These are phyloP conservation scores for Chrysochromulina parva DNA, from an alignment of 78 protist species.

Conservation along the genomic window DNA sequence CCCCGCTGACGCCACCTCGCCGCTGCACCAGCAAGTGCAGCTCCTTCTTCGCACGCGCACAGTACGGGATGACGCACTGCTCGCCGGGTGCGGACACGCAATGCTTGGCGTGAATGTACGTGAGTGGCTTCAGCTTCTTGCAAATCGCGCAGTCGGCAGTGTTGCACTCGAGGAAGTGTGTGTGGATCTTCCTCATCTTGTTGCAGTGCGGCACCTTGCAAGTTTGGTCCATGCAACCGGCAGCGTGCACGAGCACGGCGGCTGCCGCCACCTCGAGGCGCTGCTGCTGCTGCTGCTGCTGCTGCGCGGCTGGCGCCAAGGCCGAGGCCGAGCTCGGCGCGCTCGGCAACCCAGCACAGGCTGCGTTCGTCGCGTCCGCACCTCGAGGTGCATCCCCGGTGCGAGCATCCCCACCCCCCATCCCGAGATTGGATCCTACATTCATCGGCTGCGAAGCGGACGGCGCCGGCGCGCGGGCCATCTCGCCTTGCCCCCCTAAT, in stretches of 20 bases:
- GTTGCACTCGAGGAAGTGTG: slow-evolving; percentile 16
- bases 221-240: not conserved
- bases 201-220: not conserved
- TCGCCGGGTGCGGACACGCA: not conserved
- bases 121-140: slow-evolving; percentile 11
- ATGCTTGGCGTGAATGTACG: slow-evolving; percentile 40
- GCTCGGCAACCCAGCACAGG: too few species aligned
- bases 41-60: not conserved
- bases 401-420: too few species aligned
- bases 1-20: too few species aligned
- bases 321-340: not conserved
- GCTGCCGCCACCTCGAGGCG: slow-evolving; percentile 21
- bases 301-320: too few species aligned
- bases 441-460: too few species aligned
- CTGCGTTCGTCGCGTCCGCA: too few species aligned
- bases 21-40: not conserved
- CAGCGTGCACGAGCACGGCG: slow-evolving; percentile 41
- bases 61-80: slow-evolving; percentile 22
- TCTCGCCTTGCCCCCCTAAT: too few species aligned
- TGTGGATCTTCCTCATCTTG: slow-evolving; percentile 18
- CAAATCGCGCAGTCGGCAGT: not conserved
- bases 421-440: too few species aligned
- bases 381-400: too few species aligned
- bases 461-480: too few species aligned
- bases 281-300: slow-evolving; percentile 25